Evolutionary conservation across 202 grass and related monocot species (phyloP).

Genomic region (Tripidium arundinaceum): DNA sequence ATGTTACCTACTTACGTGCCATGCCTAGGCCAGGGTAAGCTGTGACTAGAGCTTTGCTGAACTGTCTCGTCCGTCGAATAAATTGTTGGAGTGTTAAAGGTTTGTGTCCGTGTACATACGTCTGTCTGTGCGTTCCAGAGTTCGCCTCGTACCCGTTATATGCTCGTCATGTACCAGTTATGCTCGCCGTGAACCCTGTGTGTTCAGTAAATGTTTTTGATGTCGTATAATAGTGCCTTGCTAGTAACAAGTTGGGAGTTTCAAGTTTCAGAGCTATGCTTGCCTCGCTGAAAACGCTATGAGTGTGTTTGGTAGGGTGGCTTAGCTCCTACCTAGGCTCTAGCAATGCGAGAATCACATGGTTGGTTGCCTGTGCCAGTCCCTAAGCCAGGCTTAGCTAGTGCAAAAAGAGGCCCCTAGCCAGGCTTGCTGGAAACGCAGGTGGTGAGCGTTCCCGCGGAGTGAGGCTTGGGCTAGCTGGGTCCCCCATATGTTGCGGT

Average conservation of each 20-base stretch:
- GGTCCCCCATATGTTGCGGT: too few species aligned
- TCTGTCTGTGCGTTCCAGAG: background rate
- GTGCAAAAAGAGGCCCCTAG: too few species aligned
- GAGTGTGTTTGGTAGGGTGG: too few species aligned
- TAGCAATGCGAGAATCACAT: too few species aligned
- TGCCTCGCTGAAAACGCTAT: background rate
- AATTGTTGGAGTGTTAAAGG: background rate
- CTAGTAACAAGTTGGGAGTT: background rate
- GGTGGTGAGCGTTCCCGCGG: too few species aligned
- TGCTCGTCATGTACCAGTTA: background rate
- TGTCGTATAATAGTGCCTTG: background rate
- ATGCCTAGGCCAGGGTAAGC: background rate
- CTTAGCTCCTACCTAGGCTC: too few species aligned
- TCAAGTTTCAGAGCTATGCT: background rate
- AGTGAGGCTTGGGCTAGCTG: too few species aligned
- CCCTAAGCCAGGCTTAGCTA: too few species aligned
- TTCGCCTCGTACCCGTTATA: background rate
- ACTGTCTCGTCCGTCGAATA: conserved; percentile 16
- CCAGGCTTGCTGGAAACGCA: too few species aligned
- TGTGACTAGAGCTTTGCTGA: background rate
- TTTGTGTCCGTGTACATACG: background rate
- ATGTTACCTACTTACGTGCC: background rate
- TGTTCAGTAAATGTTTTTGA: background rate
- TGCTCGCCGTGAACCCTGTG: background rate
- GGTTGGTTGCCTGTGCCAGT: too few species aligned